These are phyloP conservation scores for Ceratocystis diversiconidia DNA, from an alignment of 2,329 filamentous ascomycete genomes.

Conservation along the genomic window DNA sequence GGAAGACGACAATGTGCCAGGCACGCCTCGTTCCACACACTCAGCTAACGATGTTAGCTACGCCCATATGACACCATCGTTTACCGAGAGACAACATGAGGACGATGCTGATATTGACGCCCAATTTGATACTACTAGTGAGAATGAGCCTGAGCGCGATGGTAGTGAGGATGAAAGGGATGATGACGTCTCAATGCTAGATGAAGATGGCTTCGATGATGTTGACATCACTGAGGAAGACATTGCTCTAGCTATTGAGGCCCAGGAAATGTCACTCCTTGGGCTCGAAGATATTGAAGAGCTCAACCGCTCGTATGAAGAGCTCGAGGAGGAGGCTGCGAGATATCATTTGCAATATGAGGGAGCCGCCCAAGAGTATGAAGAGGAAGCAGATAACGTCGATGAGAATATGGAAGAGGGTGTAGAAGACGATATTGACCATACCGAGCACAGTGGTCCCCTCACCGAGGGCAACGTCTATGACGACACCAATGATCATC, in stretches of 20 bases:
- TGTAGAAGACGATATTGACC: not conserved
- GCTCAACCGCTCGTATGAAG: conserved; percentile 19
- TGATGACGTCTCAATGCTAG: conserved; percentile 22
- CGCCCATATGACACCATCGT: conserved; percentile 34
- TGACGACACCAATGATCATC: not conserved
- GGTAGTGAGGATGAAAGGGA: conserved; percentile 15
- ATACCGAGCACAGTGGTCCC: no score
- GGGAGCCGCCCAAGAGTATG: not conserved
- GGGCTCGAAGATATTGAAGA: conserved; percentile 31
- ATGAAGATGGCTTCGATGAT: conserved; percentile 31
- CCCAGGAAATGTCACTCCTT: conserved; percentile 45
- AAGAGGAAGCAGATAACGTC: conserved; percentile 17
- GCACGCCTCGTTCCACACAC: conserved; percentile 5
- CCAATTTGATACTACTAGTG: conserved; percentile 22
- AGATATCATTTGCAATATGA: conserved; percentile 5
- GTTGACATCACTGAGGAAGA: conserved; percentile 41
- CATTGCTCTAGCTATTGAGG: conserved; percentile 42
- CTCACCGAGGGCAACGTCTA: not conserved
- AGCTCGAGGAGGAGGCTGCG: conserved; percentile 18
- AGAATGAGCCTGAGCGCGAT: not conserved
- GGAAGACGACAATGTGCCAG: conserved; percentile 11
- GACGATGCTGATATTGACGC: conserved; percentile 26
- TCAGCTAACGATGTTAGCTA: not conserved
- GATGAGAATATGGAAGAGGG: not conserved
- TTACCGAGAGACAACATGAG: conserved; percentile 27